Conservation (phyloP, 495 filamentous ascomycete genomes). For the Penicillium soppii region DNA sequence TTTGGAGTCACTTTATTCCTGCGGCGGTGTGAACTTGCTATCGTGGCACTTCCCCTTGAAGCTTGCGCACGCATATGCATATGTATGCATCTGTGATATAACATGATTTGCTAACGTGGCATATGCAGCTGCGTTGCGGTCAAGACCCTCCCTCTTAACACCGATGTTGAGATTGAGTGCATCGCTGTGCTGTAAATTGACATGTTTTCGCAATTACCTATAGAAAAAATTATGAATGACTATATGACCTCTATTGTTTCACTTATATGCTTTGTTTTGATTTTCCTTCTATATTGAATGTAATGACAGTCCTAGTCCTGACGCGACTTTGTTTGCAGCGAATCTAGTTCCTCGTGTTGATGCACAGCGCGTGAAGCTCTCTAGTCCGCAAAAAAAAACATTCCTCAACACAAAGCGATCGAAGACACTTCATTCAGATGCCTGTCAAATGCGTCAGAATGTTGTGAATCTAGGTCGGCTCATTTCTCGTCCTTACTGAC, state of each 20-base stretch:
- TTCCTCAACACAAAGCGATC: not conserved
- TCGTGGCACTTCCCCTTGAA: not conserved
- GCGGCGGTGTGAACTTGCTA: too few relatives aligned
- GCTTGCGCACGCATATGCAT: not conserved
- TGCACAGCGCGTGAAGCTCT: too few relatives aligned
- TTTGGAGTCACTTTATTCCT: not conserved
- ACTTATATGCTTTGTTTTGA: too few relatives aligned
- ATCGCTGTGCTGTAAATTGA: slow-evolving; percentile 47
- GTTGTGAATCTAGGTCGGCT: slow-evolving; percentile 2
- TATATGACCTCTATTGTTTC: not conserved
- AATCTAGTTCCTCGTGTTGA: too few relatives aligned
- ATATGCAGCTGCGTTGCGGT: slow-evolving; percentile 59
- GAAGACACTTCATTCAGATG: slow-evolving; percentile 4
- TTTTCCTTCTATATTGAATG: too few relatives aligned
- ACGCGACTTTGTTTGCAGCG: too few relatives aligned
- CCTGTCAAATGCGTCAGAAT: slow-evolving; percentile 7
- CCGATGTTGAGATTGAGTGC: slow-evolving; percentile 74
- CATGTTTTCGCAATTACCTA: not conserved
- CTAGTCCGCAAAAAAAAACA: not conserved
- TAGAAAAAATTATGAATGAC: not conserved
- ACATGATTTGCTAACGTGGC: slow-evolving; percentile 2
- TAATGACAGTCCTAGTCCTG: too few relatives aligned
- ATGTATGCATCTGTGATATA: not conserved
- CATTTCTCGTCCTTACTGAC: slow-evolving; percentile 3
- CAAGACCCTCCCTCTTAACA: slow-evolving; percentile 60